A percentile compares a stretch with the other conserved stretches of the same genome.
phyloP scores from a whole-genome alignment of 352 stramenopile species.

The Phytophthora aleatoria region DNA sequence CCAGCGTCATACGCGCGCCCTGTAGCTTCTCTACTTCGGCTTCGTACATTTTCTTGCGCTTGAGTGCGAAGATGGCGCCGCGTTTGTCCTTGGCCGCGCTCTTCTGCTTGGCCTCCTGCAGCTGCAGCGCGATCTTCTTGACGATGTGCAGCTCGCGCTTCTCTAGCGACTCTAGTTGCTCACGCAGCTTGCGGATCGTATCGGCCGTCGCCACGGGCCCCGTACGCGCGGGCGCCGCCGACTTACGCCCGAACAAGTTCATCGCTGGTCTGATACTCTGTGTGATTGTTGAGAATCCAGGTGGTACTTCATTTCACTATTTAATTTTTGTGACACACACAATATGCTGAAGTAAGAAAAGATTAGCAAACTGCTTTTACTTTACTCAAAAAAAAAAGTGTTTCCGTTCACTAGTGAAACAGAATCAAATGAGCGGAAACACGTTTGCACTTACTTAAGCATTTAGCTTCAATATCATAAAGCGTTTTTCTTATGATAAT shows the following conservation, averaged over 20 bases:
- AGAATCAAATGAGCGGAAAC: no score
- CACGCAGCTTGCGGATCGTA: slow-evolving; percentile 91
- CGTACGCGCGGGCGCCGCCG: slow-evolving; percentile 53
- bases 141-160: slow-evolving; percentile 96
- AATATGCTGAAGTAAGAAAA: neutral
- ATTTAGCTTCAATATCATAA: no score
- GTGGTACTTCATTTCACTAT: neutral
- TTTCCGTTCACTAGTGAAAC: no score
- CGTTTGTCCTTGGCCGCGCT: slow-evolving; percentile 97
- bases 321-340: neutral
- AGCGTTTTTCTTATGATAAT: no score
- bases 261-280: slow-evolving; percentile 36
- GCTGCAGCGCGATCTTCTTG: slow-evolving; percentile 95
- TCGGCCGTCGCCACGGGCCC: slow-evolving; percentile 75
- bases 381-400: no score
- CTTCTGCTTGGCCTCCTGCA: slow-evolving; percentile 96
- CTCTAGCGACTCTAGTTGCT: slow-evolving; percentile 91
- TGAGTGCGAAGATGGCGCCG: slow-evolving; percentile 97
- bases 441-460: no score
- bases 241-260: slow-evolving; percentile 89
- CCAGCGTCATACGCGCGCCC: slow-evolving; percentile 96
- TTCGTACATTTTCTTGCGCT: slow-evolving; percentile 99
- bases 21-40: slow-evolving; percentile 98
- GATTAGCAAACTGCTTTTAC: no score
- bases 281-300: slow-evolving; percentile 13